phyloP scores from a whole-genome alignment of 805 yeast genomes.

The Saccharomycopsis schoenii region DNA sequence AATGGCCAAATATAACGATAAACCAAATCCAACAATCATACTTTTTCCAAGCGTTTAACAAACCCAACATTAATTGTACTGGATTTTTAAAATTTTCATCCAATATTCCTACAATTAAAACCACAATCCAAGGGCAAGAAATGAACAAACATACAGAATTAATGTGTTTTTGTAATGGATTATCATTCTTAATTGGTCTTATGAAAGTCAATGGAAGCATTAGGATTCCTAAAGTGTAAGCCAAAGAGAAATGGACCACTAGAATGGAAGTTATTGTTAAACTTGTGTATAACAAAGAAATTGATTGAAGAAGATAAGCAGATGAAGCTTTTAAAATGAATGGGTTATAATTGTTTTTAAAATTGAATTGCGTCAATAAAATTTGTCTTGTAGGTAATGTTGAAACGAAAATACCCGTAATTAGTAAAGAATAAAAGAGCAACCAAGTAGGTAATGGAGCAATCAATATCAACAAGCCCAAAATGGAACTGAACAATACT shows the following conservation, averaged over 20 bases:
- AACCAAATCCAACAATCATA: constrained; percentile 84
- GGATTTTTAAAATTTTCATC: constrained; percentile 18
- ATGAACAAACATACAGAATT: constrained; percentile 22
- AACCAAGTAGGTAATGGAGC: constrained; percentile 32
- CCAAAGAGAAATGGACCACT: constrained; percentile 77
- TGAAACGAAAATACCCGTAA: constrained; percentile 57
- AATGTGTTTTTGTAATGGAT: constrained; percentile 14
- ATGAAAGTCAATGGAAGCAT: constrained; percentile 69
- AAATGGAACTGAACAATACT: constrained; percentile 19
- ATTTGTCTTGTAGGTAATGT: constrained; percentile 15
- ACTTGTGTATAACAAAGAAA: constrained; percentile 52
- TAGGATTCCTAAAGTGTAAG: constrained; percentile 58
- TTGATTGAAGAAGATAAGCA: constrained; percentile 26
- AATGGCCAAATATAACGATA: constrained; percentile 64
- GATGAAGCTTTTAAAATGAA: constrained; percentile 12
- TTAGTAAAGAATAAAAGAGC: constrained; percentile 52
- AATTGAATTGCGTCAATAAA: constrained; percentile 8
- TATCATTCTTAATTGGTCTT: constrained; percentile 13
- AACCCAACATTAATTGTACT: constrained; percentile 33
- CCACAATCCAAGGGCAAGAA: constrained; percentile 27
- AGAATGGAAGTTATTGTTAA: constrained; percentile 62
- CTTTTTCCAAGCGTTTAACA: constrained; percentile 55
- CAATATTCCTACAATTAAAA: constrained; percentile 23
- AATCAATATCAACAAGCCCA: constrained; percentile 22
- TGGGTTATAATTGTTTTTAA: constrained; percentile 10